Base-by-base conservation (phyloP, 306 rosid species). In the Cucurbita pepo region DNA sequence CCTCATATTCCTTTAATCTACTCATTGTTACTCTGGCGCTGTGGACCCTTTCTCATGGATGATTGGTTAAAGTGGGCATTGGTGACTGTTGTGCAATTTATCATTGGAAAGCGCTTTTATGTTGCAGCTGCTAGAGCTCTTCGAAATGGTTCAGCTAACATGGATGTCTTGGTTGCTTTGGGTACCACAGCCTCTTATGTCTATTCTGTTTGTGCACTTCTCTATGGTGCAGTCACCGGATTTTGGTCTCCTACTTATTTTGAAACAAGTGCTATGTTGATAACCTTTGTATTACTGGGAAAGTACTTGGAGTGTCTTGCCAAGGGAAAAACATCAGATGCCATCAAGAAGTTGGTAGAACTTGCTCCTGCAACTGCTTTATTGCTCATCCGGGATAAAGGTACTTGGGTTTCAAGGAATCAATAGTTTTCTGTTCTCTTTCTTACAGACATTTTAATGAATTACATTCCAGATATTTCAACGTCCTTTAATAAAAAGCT, bases 231-330 rank as follows among this genome's bases (percentile, higher is more conserved):
- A 59, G 43, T 88, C 56, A 89, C 96, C 79, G 99, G 96, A 74
- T 91, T 91, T 78, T 89, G 99, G 97, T 88, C 97, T 69, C 95
- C 97, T 15, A 91, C 89, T 5, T 91, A 95, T 82, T 95, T 95
- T 81, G 99, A 95, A 86, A 95, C 99, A 75, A 91, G 99, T 88
- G 89, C 96, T 74, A 95, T 95, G 99, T 92, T 95, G 73, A 95
- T 95, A 79, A 95, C 99, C 78, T 95, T 95, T 84, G 99, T 95
- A 43, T 86, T 95, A 69, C 75, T 95, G 91, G 99, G 99, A 10
- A 95, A 95, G 81, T 95, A 95, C 81, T 77, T 95, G 85, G 99
- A 95, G 85, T 91, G 91, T 77, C 95, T 95, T 78, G 99, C 99
- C 60, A 95, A 95, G 76, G 99, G 99, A 75, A 95, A 95, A 85